phyloP scores from a whole-genome alignment of 2,329 filamentous ascomycete genomes.

The Exophiala viscosa region DNA sequence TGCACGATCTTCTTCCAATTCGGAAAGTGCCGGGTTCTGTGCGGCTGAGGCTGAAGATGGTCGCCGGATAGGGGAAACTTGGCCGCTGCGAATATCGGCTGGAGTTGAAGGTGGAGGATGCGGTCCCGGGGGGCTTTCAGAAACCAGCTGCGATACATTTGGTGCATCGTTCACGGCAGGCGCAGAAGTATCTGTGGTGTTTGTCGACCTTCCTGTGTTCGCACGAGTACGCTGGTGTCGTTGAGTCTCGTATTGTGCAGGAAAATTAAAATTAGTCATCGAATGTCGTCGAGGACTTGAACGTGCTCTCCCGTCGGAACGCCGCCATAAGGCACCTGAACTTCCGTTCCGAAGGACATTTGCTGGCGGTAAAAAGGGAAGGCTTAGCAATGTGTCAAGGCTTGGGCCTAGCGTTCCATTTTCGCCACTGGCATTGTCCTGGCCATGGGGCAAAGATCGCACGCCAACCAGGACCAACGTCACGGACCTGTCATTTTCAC shows the following conservation, averaged over 20 bases:
- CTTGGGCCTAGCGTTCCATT: constrained; percentile 34
- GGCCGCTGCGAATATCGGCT: constrained; percentile 55
- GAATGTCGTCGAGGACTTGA: constrained; percentile 53
- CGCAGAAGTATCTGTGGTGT: constrained; percentile 6
- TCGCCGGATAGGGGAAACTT: constrained; percentile 47
- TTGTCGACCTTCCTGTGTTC: constrained; percentile 12
- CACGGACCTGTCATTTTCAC: constrained; percentile 56
- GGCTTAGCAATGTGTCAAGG: constrained; percentile 44
- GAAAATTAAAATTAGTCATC: constrained; percentile 50
- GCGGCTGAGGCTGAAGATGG: constrained; percentile 47
- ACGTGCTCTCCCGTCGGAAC: constrained; percentile 53
- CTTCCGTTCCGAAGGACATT: constrained; percentile 43
- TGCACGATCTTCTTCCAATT: constrained; percentile 38
- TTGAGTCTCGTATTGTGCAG: constrained; percentile 51
- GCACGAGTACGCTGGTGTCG: constrained; percentile 46
- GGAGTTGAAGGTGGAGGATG: constrained; percentile 62
- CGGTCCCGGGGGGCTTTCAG: constrained; percentile 57
- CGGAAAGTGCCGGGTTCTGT: constrained; percentile 36
- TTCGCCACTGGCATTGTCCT: constrained; percentile 41
- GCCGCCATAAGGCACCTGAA: constrained; percentile 50
- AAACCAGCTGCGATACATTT: constrained; percentile 35
- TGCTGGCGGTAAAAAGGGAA: constrained; percentile 44
- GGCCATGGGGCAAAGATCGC: constrained; percentile 57
- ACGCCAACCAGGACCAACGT: constrained; percentile 69
- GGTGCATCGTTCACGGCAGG: constrained; percentile 11